Evolutionary conservation across 371 early-diverging fungal genomes (phyloP).

Genomic region (Polyrhizophydium stewartii): DNA sequence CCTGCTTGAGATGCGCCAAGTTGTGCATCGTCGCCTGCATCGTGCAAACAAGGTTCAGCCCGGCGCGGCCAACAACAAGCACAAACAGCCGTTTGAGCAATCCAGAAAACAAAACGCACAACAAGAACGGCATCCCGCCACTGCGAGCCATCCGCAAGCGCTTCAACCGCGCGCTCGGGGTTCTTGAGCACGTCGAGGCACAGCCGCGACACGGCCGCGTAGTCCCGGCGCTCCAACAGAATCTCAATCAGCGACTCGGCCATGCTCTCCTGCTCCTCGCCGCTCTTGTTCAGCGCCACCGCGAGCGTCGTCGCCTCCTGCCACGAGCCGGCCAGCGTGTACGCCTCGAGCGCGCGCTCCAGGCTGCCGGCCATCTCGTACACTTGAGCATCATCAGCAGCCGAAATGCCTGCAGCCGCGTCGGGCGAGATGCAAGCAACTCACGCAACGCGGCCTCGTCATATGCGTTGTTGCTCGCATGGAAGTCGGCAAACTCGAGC

Average conservation of each 20-base stretch:
- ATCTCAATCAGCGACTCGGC: slow-evolving; percentile 8
- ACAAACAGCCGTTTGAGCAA: too few species aligned
- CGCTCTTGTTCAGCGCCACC: slow-evolving; percentile 1
- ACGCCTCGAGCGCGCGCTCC: slow-evolving; percentile 64
- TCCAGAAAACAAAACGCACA: too few species aligned
- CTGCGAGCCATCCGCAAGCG: slow-evolving; percentile 57
- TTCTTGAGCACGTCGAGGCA: slow-evolving; percentile 62
- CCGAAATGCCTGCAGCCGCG: not conserved
- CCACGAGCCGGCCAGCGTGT: slow-evolving; percentile 63
- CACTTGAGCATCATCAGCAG: slow-evolving; percentile 21
- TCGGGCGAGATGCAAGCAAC: not conserved
- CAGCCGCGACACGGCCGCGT: slow-evolving; percentile 56
- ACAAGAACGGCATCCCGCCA: slow-evolving; percentile 72
- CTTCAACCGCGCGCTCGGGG: slow-evolving; percentile 60
- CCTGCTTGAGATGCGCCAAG: slow-evolving; percentile 67
- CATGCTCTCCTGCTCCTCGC: slow-evolving; percentile 9
- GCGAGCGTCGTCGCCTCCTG: slow-evolving; percentile 31
- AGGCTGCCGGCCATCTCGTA: slow-evolving; percentile 62
- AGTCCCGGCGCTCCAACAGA: slow-evolving; percentile 53
- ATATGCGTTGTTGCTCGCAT: slow-evolving; percentile 8
- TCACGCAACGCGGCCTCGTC: slow-evolving; percentile 23
- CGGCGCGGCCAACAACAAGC: too few species aligned
- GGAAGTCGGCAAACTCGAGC: slow-evolving; percentile 3
- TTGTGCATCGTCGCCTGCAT: slow-evolving; percentile 45
- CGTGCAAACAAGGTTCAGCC: too few species aligned